Percentiles rank a stretch among this genome's conserved stretches.
These are phyloP conservation scores for Saturnispora diversa DNA, from an alignment of 805 yeast species.

Conservation along the genomic window DNA sequence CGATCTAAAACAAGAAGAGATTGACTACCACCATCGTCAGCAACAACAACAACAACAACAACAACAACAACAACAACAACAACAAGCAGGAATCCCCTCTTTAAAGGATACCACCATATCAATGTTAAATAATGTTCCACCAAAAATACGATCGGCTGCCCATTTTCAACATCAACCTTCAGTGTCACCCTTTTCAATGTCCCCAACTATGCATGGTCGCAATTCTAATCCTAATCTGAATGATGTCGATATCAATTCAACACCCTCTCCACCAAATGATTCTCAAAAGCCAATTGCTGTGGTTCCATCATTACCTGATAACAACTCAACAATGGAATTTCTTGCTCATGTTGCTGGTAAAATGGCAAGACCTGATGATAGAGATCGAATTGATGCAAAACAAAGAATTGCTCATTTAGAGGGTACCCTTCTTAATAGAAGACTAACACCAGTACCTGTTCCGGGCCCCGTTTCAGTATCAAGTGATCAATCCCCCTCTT, in stretches of 20 bases:
- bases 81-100: constrained; percentile 1
- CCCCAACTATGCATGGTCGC: no score
- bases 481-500: neutral
- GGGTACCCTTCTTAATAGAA: constrained; percentile 11
- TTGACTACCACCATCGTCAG: neutral
- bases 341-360: constrained; percentile 75
- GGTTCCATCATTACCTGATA: constrained; percentile 12
- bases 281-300: constrained; percentile 4
- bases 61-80: neutral
- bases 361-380: constrained; percentile 58
- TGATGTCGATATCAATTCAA: neutral
- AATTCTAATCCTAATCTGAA: no score
- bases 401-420: constrained; percentile 43
- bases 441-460: constrained; percentile 4
- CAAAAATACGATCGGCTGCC: neutral
- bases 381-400: constrained; percentile 51
- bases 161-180: neutral
- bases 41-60: neutral
- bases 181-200: neutral
- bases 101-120: neutral
- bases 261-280: constrained; percentile 3
- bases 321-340: constrained; percentile 52
- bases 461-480: no score
- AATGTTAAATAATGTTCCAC: neutral
- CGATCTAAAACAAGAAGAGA: neutral